Evolutionary conservation across 805 yeast species (phyloP).

Genomic region (Yarrowia keelungensis): DNA sequence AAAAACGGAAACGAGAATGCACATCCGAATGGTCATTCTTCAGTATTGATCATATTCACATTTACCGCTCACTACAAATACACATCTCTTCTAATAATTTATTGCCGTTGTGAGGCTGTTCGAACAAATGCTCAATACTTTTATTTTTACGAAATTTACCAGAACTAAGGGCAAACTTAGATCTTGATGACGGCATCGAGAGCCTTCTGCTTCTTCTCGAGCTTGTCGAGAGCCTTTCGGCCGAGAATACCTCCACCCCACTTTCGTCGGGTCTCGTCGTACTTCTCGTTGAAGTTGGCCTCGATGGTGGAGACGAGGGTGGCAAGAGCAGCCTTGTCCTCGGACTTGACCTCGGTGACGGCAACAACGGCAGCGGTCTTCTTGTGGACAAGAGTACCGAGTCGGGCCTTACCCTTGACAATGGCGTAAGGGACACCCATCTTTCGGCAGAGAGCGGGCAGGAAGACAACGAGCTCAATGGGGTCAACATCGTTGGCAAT

Average conservation of each 20-base stretch:
- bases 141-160: constrained; percentile 31
- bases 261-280: constrained; percentile 96
- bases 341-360: constrained; percentile 90
- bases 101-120: not conserved
- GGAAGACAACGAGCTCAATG: constrained; percentile 93
- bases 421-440: constrained; percentile 99
- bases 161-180: constrained; percentile 42
- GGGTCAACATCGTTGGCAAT: constrained; percentile 99
- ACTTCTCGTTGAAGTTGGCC: constrained; percentile 91
- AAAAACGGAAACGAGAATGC: too few relatives aligned
- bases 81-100: constrained; percentile 15
- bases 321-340: constrained; percentile 94
- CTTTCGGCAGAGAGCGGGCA: constrained; percentile 99
- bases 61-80: not conserved
- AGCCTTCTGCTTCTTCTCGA: constrained; percentile 75
- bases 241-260: constrained; percentile 99
- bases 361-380: constrained; percentile 98
- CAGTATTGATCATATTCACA: too few relatives aligned
- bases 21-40: too few relatives aligned
- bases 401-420: constrained; percentile 98
- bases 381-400: constrained; percentile 96
- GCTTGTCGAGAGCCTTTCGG: constrained; percentile 87
- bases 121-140: constrained; percentile 37
- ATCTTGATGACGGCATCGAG: constrained; percentile 52
- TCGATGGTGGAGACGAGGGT: constrained; percentile 90